Percentiles rank a stretch among this genome's conserved stretches.
phyloP scores from a whole-genome alignment of 2,329 filamentous ascomycete species.

The Aspergillus luchuensis region DNA sequence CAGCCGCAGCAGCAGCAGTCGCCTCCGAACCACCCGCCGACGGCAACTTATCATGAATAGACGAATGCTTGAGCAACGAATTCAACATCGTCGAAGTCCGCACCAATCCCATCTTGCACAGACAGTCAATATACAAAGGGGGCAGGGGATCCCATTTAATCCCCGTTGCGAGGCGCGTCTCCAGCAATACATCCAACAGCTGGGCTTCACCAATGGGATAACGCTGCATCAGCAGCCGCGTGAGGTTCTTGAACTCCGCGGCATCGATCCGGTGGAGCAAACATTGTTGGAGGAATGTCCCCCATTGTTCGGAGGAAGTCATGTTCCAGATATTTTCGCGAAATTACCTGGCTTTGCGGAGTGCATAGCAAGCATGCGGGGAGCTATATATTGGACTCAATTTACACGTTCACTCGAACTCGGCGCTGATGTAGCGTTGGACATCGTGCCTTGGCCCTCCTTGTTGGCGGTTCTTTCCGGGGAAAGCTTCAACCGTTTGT shows the following conservation, averaged over 20 bases:
- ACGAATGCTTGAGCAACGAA: conserved; percentile 39
- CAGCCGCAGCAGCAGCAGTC: neutral
- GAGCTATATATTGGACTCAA: neutral
- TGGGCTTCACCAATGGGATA: conserved; percentile 34
- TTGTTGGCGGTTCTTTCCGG: conserved; percentile 5
- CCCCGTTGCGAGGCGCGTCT: conserved; percentile 34
- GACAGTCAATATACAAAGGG: conserved; percentile 43
- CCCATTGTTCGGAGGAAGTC: conserved; percentile 40
- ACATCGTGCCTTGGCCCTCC: conserved; percentile 14
- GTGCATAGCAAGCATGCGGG: conserved; percentile 12
- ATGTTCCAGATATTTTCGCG: conserved; percentile 21
- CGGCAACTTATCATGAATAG: conserved; percentile 29
- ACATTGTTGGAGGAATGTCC: conserved; percentile 40
- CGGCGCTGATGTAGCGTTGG: conserved; percentile 7
- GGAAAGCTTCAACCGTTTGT: conserved; percentile 14
- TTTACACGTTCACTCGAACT: conserved; percentile 6
- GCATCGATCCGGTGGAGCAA: conserved; percentile 41
- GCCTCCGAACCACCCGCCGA: conserved; percentile 8
- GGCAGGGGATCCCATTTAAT: conserved; percentile 47
- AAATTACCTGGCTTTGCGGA: neutral
- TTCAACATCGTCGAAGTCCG: conserved; percentile 38
- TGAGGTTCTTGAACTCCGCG: conserved; percentile 41
- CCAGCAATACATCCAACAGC: conserved; percentile 40
- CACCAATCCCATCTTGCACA: conserved; percentile 38
- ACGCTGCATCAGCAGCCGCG: conserved; percentile 36